Evolutionary conservation across 2,329 filamentous ascomycete genomes (phyloP).

Genomic region (Myrmaecium sp.): DNA sequence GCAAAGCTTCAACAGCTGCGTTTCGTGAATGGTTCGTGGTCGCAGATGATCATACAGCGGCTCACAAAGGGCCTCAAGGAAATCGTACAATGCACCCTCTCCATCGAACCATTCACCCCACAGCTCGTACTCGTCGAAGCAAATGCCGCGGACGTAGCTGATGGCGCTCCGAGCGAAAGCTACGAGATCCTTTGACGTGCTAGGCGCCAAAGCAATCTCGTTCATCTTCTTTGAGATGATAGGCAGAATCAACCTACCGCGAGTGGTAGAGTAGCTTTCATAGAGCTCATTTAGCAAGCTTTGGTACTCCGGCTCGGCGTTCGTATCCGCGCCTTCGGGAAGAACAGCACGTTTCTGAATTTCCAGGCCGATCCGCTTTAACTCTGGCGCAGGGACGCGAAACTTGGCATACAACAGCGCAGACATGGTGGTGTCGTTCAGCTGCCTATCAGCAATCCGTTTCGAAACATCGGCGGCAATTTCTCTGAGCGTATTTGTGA

Average conservation of each 20-base stretch:
- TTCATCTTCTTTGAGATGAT: constrained; percentile 44
- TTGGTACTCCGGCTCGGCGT: constrained; percentile 46
- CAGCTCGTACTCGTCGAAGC: constrained; percentile 49
- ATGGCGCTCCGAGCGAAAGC: constrained; percentile 47
- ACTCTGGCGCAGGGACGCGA: constrained; percentile 45
- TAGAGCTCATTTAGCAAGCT: constrained; percentile 49
- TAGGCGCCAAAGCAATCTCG: constrained; percentile 39
- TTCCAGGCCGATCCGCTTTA: constrained; percentile 49
- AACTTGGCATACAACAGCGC: constrained; percentile 57
- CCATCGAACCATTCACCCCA: constrained; percentile 52
- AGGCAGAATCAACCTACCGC: constrained; percentile 41
- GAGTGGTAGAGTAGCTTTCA: constrained; percentile 43
- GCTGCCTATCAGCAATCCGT: constrained; percentile 46
- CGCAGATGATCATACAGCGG: constrained; percentile 49
- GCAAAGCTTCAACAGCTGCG: constrained; percentile 47
- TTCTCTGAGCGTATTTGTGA: constrained; percentile 44
- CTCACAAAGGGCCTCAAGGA: constrained; percentile 49
- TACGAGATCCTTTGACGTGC: constrained; percentile 45
- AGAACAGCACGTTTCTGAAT: constrained; percentile 49
- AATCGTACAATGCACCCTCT: constrained; percentile 46
- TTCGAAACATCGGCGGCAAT: constrained; percentile 44
- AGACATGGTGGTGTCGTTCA: constrained; percentile 57
- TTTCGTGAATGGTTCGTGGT: constrained; percentile 49
- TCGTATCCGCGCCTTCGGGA: constrained; percentile 40
- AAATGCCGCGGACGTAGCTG: constrained; percentile 47